phyloP scores from a whole-genome alignment of 176 grass and related monocot genomes.

The Eragrostis curvula region DNA sequence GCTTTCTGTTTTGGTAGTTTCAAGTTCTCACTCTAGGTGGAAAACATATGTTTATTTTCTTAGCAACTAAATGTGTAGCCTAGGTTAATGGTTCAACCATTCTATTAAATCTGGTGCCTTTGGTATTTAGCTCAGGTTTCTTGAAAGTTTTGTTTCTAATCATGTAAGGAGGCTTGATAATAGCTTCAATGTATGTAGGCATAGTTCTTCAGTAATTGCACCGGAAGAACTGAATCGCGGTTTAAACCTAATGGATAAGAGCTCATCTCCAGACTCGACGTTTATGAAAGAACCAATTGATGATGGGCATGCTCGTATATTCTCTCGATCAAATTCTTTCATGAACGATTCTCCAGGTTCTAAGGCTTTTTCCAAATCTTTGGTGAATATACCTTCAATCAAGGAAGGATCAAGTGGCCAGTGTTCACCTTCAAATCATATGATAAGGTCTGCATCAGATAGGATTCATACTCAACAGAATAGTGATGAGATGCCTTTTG shows the following conservation, averaged over 20 bases:
- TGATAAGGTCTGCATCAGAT: constrained; percentile 48
- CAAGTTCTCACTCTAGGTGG: not conserved
- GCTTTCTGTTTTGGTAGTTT: not conserved
- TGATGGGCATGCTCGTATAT: constrained; percentile 62
- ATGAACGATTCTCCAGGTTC: constrained; percentile 59
- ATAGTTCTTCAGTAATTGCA: constrained; percentile 47
- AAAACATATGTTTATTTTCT: constrained; percentile 7
- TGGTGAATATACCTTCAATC: constrained; percentile 45
- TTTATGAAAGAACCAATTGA: constrained; percentile 78
- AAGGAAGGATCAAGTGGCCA: constrained; percentile 60
- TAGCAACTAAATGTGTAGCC: not conserved
- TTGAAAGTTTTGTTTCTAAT: constrained; percentile 21
- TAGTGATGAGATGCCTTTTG: constrained; percentile 47
- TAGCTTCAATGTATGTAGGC: constrained; percentile 58
- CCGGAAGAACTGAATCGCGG: constrained; percentile 41
- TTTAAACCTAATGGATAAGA: constrained; percentile 49
- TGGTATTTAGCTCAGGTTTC: constrained; percentile 22
- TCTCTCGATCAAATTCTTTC: constrained; percentile 65
- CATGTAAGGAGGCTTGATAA: constrained; percentile 22
- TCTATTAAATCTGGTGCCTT: constrained; percentile 14
- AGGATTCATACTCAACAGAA: constrained; percentile 52
- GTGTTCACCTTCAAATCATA: constrained; percentile 63
- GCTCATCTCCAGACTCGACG: constrained; percentile 60
- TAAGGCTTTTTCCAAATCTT: constrained; percentile 57
- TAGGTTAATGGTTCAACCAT: not conserved